Conservation (phyloP, 2,329 filamentous ascomycete species). For the Exophiala alcalophila region DNA sequence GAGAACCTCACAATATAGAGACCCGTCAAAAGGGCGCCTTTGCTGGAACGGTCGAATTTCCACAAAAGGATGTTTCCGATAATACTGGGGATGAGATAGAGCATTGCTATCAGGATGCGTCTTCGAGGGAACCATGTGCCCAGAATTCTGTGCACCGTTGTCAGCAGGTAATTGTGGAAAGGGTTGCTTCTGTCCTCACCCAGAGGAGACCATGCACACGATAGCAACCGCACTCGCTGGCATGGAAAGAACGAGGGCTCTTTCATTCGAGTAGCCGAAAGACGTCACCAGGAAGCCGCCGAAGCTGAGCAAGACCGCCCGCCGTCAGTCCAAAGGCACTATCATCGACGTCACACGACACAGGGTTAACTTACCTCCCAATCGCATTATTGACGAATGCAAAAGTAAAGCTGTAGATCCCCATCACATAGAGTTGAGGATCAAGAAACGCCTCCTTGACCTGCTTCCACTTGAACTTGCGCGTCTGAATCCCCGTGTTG, state of each 20-base stretch:
- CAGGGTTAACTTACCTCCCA: conserved; percentile 8
- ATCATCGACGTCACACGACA: not conserved
- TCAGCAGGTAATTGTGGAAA: too few relatives aligned
- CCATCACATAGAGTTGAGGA: conserved; percentile 61
- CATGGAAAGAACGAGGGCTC: conserved; percentile 12
- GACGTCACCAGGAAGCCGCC: conserved; percentile 11
- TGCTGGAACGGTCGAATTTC: conserved; percentile 13
- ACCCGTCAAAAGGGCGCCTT: conserved; percentile 9
- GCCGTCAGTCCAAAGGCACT: too few relatives aligned
- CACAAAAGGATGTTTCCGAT: conserved; percentile 11
- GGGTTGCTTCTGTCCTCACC: too few relatives aligned
- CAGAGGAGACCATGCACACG: conserved; percentile 11
- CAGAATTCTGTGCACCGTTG: not conserved
- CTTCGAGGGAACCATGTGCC: conserved; percentile 7
- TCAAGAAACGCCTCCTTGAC: conserved; percentile 59
- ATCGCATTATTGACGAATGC: conserved; percentile 54
- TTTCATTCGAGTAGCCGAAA: conserved; percentile 10
- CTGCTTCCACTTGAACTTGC: conserved; percentile 52
- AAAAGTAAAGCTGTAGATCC: conserved; percentile 37
- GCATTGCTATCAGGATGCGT: conserved; percentile 11
- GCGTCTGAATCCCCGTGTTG: conserved; percentile 61
- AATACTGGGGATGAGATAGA: conserved; percentile 12
- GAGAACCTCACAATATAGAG: conserved; percentile 9
- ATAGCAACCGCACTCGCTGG: conserved; percentile 10
- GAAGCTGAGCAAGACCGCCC: conserved; percentile 4